Conservation (phyloP, 768 basidiomycete species). For the Russula dissimulans region DNA sequence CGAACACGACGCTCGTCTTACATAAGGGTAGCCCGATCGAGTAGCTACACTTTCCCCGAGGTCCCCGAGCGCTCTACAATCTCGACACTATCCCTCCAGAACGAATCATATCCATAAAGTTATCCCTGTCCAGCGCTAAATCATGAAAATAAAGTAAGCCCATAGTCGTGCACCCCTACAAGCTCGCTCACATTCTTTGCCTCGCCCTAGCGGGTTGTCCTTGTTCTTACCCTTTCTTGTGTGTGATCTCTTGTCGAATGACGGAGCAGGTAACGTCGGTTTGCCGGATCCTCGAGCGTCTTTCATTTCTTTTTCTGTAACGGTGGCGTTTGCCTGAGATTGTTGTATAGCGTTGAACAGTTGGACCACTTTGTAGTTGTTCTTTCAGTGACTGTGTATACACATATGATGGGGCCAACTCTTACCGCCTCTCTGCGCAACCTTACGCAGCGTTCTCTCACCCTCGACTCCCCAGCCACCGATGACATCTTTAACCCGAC, state of each 20-base stretch:
- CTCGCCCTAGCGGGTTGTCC: constrained; percentile 44
- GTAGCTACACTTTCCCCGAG: too few species aligned
- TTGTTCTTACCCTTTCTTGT: constrained; percentile 43
- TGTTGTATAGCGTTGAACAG: constrained; percentile 83
- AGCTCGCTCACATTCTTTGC: constrained; percentile 44
- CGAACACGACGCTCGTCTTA: neutral
- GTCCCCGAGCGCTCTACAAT: constrained; percentile 27
- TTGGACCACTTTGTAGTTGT: constrained; percentile 50
- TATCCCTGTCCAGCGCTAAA: constrained; percentile 56
- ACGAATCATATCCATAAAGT: constrained; percentile 77
- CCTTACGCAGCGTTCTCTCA: constrained; percentile 70
- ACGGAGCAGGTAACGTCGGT: constrained; percentile 59
- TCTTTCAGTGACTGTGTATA: neutral
- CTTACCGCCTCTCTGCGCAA: constrained; percentile 77
- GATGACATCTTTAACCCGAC: constrained; percentile 59
- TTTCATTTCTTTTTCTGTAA: constrained; percentile 49
- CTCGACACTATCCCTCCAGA: constrained; percentile 75
- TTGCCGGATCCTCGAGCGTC: constrained; percentile 61
- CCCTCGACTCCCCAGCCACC: constrained; percentile 86
- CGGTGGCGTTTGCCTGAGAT: constrained; percentile 51
- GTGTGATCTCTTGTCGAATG: constrained; percentile 40
- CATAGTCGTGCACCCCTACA: neutral
- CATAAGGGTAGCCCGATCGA: neutral
- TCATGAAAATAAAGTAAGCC: constrained; percentile 2
- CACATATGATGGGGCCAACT: neutral